Conservation (phyloP, 768 basidiomycete species). For the Antrodiella citrinella region DNA sequence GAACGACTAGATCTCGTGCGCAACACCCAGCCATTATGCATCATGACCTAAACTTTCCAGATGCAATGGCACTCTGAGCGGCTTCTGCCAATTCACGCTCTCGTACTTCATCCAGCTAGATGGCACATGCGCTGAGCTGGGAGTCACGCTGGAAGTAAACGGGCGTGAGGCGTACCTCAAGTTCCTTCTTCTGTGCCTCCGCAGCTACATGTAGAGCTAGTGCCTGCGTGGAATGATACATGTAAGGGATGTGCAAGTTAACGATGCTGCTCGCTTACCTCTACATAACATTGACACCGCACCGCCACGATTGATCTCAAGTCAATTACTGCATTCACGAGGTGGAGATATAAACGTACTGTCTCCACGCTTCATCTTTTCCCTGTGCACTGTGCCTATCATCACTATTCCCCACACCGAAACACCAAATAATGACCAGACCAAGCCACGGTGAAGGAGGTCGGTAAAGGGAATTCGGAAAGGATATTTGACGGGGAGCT, state of each 20-base stretch:
- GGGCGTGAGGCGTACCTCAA: neutral
- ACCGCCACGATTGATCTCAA: too few species aligned
- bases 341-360: too few species aligned
- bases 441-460: constrained; percentile 45
- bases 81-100: neutral
- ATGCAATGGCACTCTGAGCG: neutral
- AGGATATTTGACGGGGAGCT: neutral
- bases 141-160: too few species aligned
- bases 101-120: neutral
- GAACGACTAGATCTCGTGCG: too few species aligned
- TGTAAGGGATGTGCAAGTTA: too few species aligned
- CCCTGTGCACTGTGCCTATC: constrained; percentile 43
- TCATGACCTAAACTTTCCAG: neutral
- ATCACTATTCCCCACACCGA: constrained; percentile 45
- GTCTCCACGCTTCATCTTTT: constrained; percentile 46
- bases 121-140: neutral
- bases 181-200: neutral
- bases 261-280: too few species aligned
- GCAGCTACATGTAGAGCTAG: neutral
- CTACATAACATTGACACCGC: too few species aligned
- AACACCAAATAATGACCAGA: constrained; percentile 43
- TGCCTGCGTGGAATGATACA: too few species aligned
- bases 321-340: too few species aligned
- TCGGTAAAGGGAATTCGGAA: constrained; percentile 30
- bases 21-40: too few species aligned